Conservation (phyloP, 1,284 basidiomycete genomes). For the Boletus semigastroideus region DNA sequence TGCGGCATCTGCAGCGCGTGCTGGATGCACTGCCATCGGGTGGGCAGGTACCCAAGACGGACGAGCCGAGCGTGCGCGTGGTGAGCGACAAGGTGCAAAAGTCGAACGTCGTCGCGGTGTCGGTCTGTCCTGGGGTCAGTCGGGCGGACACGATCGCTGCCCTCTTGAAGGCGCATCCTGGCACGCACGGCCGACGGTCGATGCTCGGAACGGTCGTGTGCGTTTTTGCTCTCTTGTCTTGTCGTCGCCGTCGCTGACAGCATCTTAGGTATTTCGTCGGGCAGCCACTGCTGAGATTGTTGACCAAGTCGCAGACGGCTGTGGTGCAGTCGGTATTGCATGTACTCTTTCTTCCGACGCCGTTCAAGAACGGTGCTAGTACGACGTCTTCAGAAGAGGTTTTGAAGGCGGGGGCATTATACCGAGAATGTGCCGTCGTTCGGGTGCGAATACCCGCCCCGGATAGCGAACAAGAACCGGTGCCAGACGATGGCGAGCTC, state of each 20-base stretch:
- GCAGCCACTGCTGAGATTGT: slow-evolving; percentile 57
- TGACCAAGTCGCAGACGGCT: slow-evolving; percentile 59
- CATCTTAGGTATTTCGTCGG: slow-evolving; percentile 53
- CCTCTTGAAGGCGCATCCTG: slow-evolving; percentile 51
- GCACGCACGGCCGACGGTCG: slow-evolving; percentile 35
- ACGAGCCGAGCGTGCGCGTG: slow-evolving; percentile 45
- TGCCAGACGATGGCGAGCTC: slow-evolving; percentile 62
- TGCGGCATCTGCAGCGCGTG: slow-evolving; percentile 74
- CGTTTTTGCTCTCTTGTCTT: slow-evolving; percentile 17
- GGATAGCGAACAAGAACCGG: slow-evolving; percentile 27
- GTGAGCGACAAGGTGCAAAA: slow-evolving; percentile 50
- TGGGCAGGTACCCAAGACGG: slow-evolving; percentile 54
- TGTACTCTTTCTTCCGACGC: slow-evolving; percentile 71
- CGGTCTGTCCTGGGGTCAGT: slow-evolving; percentile 73
- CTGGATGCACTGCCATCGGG: slow-evolving; percentile 70
- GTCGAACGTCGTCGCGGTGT: slow-evolving; percentile 70
- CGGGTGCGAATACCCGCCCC: slow-evolving; percentile 44
- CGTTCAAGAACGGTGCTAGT: slow-evolving; percentile 50
- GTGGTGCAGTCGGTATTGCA: slow-evolving; percentile 67
- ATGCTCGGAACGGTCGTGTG: slow-evolving; percentile 47
- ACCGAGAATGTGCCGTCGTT: slow-evolving; percentile 69
- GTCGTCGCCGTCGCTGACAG: slow-evolving; percentile 4
- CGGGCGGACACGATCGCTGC: slow-evolving; percentile 62
- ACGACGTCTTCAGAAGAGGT: slow-evolving; percentile 46
- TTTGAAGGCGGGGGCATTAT: slow-evolving; percentile 72